Conservation (phyloP, 2,329 filamentous ascomycete genomes). For the Pseudogymnoascus sp. region DNA sequence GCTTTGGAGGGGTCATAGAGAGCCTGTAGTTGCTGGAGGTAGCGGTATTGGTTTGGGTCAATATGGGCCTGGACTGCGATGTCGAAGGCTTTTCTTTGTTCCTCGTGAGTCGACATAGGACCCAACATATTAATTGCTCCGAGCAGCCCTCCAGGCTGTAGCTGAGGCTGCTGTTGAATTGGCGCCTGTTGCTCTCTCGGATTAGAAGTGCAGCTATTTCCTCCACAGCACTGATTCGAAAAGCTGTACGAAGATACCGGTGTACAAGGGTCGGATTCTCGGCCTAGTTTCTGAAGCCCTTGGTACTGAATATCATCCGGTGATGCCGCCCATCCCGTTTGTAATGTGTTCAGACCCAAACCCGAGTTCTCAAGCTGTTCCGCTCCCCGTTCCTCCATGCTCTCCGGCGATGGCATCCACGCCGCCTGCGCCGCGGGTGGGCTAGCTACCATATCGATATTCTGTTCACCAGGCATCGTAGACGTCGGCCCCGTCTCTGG, state of each 20-base stretch:
- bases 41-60: neutral
- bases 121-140: neutral
- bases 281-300: neutral
- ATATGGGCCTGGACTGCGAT: neutral
- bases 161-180: neutral
- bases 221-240: neutral
- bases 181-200: neutral
- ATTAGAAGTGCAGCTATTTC: neutral
- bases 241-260: constrained; percentile 1
- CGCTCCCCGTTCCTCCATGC: neutral
- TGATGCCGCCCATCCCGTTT: constrained; percentile 1
- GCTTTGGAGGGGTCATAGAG: neutral
- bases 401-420: constrained; percentile 3
- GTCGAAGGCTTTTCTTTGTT: constrained; percentile 6
- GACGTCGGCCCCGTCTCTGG: neutral
- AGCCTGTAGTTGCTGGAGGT: neutral
- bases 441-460: neutral
- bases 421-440: neutral
- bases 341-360: neutral
- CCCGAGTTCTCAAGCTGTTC: neutral
- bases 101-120: neutral
- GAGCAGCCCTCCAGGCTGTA: neutral
- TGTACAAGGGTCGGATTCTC: neutral
- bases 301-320: neutral
- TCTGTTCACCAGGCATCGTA: neutral